Percentiles rank a stretch among this genome's conserved stretches.
Conservation (phyloP, 768 basidiomycete species). For the Pulveroboletus sp. region DNA sequence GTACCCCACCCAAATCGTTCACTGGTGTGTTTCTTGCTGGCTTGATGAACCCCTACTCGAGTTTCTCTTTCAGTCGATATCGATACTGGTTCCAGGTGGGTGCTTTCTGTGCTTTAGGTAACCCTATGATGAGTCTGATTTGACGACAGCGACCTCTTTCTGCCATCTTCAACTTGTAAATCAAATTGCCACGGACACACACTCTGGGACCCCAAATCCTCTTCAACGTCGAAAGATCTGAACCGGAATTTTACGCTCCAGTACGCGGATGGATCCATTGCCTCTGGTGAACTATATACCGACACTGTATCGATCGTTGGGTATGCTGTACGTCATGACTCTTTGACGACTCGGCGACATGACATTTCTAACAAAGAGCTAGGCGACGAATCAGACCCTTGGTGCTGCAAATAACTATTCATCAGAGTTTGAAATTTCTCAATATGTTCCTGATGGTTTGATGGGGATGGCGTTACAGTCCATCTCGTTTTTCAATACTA, state of each 20-base stretch:
- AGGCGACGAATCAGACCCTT: no score
- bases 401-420: conserved; percentile 2
- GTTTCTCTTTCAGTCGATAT: conserved; percentile 16
- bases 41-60: no score
- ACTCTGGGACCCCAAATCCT: conserved; percentile 27
- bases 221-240: conserved; percentile 6
- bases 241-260: not conserved
- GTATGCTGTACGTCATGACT: conserved; percentile 2
- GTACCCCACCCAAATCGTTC: conserved; percentile 2
- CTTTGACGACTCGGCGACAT: not conserved
- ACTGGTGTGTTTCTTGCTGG: conserved; percentile 1
- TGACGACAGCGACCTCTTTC: no score
- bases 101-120: no score
- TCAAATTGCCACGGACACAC: conserved; percentile 27
- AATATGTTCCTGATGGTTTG: conserved; percentile 18
- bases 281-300: conserved; percentile 2
- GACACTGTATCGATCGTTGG: conserved; percentile 10
- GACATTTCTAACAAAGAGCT: not conserved
- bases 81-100: conserved; percentile 24
- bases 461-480: conserved; percentile 40
- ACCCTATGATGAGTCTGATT: no score
- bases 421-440: not conserved
- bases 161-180: conserved; percentile 13
- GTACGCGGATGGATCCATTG: conserved; percentile 1
- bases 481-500: conserved; percentile 32